Evolutionary conservation across 768 basidiomycete genomes (phyloP).

Genomic region (Omphalotus guepiniiformis): DNA sequence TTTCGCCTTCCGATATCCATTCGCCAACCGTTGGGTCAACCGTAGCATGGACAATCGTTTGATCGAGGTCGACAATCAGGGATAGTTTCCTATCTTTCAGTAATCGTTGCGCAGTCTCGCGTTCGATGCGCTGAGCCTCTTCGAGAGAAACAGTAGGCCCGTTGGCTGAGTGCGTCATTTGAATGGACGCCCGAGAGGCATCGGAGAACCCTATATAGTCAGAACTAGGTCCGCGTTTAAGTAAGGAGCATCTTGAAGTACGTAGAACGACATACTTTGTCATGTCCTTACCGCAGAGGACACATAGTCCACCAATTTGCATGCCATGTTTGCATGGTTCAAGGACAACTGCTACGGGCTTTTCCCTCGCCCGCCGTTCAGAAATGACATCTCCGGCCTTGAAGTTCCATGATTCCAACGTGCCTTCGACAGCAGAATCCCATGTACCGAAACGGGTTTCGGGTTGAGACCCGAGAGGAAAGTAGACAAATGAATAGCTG

Average conservation of each 20-base stretch:
- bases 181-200: conserved; percentile 81
- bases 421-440: conserved; percentile 86
- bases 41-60: conserved; percentile 97
- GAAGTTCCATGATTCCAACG: conserved; percentile 66
- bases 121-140: conserved; percentile 87
- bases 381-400: conserved; percentile 63
- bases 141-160: conserved; percentile 90
- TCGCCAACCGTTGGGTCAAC: conserved; percentile 98
- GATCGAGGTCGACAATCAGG: conserved; percentile 97
- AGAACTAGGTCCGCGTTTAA: conserved; percentile 34
- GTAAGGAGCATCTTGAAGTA: background rate
- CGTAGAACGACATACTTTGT: conserved; percentile 57
- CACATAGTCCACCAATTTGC: conserved; percentile 89
- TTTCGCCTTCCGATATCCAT: conserved; percentile 86
- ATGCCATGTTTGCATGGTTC: conserved; percentile 98
- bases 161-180: conserved; percentile 91
- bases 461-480: conserved; percentile 40
- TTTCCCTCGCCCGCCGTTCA: conserved; percentile 51
- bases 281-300: conserved; percentile 93
- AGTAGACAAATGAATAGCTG: conserved; percentile 76
- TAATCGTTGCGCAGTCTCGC: conserved; percentile 75
- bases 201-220: conserved; percentile 90
- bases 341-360: conserved; percentile 58
- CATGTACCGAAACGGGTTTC: conserved; percentile 85
- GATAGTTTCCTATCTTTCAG: conserved; percentile 75